These are phyloP conservation scores for Sclerotinia sclerotiorum DNA, from an alignment of 2,329 filamentous ascomycete species.

Conservation along the genomic window DNA sequence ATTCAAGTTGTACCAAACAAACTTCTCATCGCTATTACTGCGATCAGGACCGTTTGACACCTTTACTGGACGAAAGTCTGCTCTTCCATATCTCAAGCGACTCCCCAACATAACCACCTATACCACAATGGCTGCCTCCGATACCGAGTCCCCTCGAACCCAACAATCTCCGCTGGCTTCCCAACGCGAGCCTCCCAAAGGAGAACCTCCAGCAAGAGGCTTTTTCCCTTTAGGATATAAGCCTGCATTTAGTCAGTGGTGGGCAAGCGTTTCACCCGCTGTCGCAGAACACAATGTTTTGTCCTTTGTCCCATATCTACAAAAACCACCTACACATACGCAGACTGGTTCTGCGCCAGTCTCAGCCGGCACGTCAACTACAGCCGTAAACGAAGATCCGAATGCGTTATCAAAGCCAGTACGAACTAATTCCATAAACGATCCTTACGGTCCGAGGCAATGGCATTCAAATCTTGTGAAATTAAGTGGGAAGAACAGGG, in stretches of 20 bases:
- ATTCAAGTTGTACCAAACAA: conserved; percentile 42
- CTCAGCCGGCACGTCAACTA: conserved; percentile 44
- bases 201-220: conserved; percentile 36
- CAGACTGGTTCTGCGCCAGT: conserved; percentile 57
- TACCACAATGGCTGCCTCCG: conserved; percentile 40
- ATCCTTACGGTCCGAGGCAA: conserved; percentile 80
- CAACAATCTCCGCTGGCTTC: conserved; percentile 52
- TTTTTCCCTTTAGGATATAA: conserved; percentile 89
- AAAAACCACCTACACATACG: conserved; percentile 58
- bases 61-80: conserved; percentile 36
- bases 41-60: conserved; percentile 36
- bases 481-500: conserved; percentile 80
- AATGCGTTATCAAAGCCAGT: conserved; percentile 44
- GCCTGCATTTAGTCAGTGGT: conserved; percentile 92
- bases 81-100: conserved; percentile 32
- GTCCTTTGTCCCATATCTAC: conserved; percentile 78
- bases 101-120: conserved; percentile 37
- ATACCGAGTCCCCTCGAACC: conserved; percentile 40
- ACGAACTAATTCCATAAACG: conserved; percentile 54
- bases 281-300: conserved; percentile 87
- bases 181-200: conserved; percentile 46
- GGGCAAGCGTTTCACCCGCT: conserved; percentile 79
- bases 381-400: conserved; percentile 41
- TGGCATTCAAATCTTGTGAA: conserved; percentile 86
- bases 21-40: conserved; percentile 39